Evolutionary conservation across 495 filamentous ascomycete species (phyloP), one percentile per base, ranked within the genome.

Genomic region (Daldinia childiae): DNA sequence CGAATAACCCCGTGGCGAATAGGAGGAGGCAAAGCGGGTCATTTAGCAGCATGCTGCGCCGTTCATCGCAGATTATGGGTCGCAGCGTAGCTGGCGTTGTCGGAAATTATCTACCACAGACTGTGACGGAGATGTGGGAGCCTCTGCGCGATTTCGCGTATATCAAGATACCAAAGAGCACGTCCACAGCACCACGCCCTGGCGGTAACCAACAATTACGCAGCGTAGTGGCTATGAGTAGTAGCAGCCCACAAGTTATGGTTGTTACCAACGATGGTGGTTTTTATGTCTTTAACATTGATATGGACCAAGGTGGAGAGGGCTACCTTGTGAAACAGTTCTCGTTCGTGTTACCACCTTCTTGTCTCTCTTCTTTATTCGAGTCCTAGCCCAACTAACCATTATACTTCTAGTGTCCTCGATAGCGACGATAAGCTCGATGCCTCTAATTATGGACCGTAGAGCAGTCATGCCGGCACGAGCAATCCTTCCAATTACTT

Each of bases 61-160:
- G 95, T n/a, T 96, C 95, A 4, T 98, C 95, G 6, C 96, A 98
- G 77, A 92, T 93, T 66, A 93, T 98, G 73, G 92, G 93, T n/a
- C 94, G 92, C 63, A 91, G 88, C 21, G 90, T 98, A 62, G 96
- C 92, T 26, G 92, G 93, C 8, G 92, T 90, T 29, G 91, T 97
- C 17, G 95, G 93, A 4, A 92, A 93, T 0, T 99, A 99, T 74
- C 85, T 99, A 7, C 95, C 95, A 1, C 90, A 89, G 73, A 91
- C 93, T 0, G 94, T 99, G 5, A 93, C 93, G 24, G 93, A 98
- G 80, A 97, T 98, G 87, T 98, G 93, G 93, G 96, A 99, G 75
- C 95, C 95, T 14, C 85, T 92, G 50, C 87, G 95, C 52, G 96
- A 99, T 78, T 98, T 99, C 80, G 95, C 95, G 1, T 97, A 92